Percentiles rank a stretch among this genome's conserved stretches.
Evolutionary conservation across 441 rosid species (phyloP).

Genomic region (Geranium incanum): DNA sequence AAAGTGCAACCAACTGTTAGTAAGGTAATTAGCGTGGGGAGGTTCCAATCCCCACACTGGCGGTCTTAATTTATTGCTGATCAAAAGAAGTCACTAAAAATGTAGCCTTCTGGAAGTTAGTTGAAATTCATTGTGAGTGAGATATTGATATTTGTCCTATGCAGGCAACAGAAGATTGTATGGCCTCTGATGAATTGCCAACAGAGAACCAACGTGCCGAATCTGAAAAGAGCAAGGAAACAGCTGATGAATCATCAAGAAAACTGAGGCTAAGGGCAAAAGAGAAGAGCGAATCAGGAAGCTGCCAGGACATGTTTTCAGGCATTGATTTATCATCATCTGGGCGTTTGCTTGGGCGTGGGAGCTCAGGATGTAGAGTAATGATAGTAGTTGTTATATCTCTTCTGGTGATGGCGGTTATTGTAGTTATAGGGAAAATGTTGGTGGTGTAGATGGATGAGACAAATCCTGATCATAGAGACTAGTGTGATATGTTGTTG

Average conservation of each 20-base stretch:
- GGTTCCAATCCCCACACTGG: too few species aligned
- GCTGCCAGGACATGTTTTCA: not conserved
- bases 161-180: not conserved
- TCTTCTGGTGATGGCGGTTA: not conserved
- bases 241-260: not conserved
- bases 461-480: too few species aligned
- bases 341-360: not conserved
- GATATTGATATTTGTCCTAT: not conserved
- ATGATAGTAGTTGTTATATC: not conserved
- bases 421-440: not conserved
- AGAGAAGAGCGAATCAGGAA: not conserved
- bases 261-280: not conserved
- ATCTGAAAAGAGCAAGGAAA: not conserved
- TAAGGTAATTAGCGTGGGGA: not conserved
- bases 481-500: too few species aligned
- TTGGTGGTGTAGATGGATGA: not conserved
- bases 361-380: not conserved
- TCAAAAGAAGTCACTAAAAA: too few species aligned
- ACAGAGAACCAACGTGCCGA: not conserved
- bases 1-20: slow-evolving; percentile 14
- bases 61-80: too few species aligned
- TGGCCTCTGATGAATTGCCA: not conserved
- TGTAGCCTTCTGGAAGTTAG: not conserved
- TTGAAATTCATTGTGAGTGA: not conserved
- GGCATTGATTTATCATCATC: not conserved